Percentiles rank a stretch among this genome's conserved stretches.
These are phyloP conservation scores for Saccharata proteae DNA, from an alignment of 2,329 filamentous ascomycete species.

Conservation along the genomic window DNA sequence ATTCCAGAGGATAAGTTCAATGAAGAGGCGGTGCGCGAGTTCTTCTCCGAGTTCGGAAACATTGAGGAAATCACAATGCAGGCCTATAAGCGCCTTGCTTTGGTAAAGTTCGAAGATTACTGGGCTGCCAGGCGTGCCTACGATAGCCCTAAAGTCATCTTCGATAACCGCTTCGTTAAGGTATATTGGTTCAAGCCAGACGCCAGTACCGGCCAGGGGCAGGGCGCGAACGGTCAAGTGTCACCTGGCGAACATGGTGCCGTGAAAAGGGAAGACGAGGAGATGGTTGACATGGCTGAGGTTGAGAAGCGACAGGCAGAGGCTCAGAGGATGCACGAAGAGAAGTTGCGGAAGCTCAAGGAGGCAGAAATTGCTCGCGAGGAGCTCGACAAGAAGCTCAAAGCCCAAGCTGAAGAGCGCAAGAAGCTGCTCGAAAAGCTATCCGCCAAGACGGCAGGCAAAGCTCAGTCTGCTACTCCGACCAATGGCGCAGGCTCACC, in stretches of 20 bases:
- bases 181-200: constrained; percentile 60
- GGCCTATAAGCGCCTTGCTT: constrained; percentile 52
- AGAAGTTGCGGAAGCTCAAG: constrained; percentile 49
- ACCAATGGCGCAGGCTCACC: constrained; percentile 3
- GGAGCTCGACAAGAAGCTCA: constrained; percentile 53
- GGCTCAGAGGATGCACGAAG: constrained; percentile 56
- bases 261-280: constrained; percentile 25
- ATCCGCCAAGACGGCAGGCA: constrained; percentile 5
- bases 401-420: constrained; percentile 53
- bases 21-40: constrained; percentile 52
- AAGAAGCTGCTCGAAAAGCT: constrained; percentile 50
- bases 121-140: constrained; percentile 58
- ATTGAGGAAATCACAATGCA: constrained; percentile 55
- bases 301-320: constrained; percentile 58
- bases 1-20: constrained; percentile 61
- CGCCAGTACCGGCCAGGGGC: constrained; percentile 13
- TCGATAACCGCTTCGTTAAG: constrained; percentile 77
- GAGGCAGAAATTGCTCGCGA: constrained; percentile 51
- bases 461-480: not conserved
- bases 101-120: constrained; percentile 58
- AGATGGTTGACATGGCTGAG: constrained; percentile 57
- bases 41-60: constrained; percentile 61
- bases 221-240: constrained; percentile 8
- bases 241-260: constrained; percentile 10
- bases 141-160: constrained; percentile 65